A percentile compares a stretch with the other conserved stretches of the same genome.
phyloP scores from a whole-genome alignment of 2,329 filamentous ascomycete genomes.

The Westerdykella aurantiaca region DNA sequence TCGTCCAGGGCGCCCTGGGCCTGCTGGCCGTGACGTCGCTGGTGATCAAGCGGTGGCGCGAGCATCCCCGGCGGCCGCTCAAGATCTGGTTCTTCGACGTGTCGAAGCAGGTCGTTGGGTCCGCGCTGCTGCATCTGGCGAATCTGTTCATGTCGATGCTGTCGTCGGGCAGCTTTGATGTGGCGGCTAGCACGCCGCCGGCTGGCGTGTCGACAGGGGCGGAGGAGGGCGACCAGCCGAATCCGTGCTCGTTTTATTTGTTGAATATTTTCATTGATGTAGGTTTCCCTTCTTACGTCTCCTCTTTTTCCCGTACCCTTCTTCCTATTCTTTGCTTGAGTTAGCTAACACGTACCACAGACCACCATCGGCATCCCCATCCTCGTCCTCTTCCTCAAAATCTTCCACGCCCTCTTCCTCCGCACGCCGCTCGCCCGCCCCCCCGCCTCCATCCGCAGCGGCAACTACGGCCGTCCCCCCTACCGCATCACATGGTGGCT shows the following conservation, averaged over 20 bases:
- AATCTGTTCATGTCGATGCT: slow-evolving; percentile 97
- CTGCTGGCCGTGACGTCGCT: slow-evolving; percentile 75
- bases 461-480: slow-evolving; percentile 86
- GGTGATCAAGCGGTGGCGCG: slow-evolving; percentile 88
- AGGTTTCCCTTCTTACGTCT: slow-evolving; percentile 41
- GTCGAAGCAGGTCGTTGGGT: slow-evolving; percentile 95
- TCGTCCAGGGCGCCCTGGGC: slow-evolving; percentile 85
- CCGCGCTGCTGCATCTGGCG: slow-evolving; percentile 80
- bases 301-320: slow-evolving; percentile 2
- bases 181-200: slow-evolving; percentile 45
- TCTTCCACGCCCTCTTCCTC: slow-evolving; percentile 66
- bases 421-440: slow-evolving; percentile 76
- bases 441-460: slow-evolving; percentile 81
- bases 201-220: slow-evolving; percentile 17
- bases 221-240: slow-evolving; percentile 55
- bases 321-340: neutral
- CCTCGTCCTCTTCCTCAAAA: slow-evolving; percentile 76
- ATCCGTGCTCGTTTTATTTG: slow-evolving; percentile 94
- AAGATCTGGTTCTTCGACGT: slow-evolving; percentile 98
- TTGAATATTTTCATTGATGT: slow-evolving; percentile 94
- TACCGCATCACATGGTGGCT: slow-evolving; percentile 81
- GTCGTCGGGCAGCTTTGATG: slow-evolving; percentile 74
- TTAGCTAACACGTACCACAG: slow-evolving; percentile 48
- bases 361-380: slow-evolving; percentile 96
- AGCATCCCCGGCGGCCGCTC: slow-evolving; percentile 82